A percentile compares a stretch with the other conserved stretches of the same genome.
Evolutionary conservation across 2,329 filamentous ascomycete species (phyloP).

Genomic region (Ophiostoma sp.): DNA sequence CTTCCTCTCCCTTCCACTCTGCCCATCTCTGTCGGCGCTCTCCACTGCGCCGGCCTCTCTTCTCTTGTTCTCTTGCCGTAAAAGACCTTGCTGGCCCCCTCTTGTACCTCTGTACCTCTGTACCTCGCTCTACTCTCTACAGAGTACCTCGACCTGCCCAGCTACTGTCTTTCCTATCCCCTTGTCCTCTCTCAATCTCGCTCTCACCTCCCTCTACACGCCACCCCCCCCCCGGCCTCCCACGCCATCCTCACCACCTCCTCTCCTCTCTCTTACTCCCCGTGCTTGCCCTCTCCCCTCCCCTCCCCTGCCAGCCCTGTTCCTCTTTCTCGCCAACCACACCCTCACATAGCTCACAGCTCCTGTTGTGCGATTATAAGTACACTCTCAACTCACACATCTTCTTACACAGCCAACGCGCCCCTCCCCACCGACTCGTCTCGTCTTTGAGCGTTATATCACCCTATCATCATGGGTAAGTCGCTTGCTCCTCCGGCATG

Average conservation of each 20-base stretch:
- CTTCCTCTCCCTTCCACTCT: neutral
- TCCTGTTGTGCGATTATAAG: neutral
- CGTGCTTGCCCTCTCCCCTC: neutral
- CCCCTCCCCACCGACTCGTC: constrained; percentile 4
- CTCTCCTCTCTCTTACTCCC: neutral
- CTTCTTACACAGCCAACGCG: neutral
- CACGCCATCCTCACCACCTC: neutral
- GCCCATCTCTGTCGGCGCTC: neutral
- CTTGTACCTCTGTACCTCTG: constrained; percentile 5
- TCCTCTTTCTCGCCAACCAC: neutral
- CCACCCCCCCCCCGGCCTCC: neutral
- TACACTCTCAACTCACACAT: constrained; percentile 10
- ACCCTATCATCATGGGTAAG: constrained; percentile 25
- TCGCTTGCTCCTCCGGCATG: neutral
- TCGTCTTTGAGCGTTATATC: constrained; percentile 15
- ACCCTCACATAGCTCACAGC: neutral
- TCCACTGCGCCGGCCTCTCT: neutral
- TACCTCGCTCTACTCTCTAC: neutral
- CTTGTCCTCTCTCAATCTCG: constrained; percentile 1
- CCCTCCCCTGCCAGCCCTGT: neutral
- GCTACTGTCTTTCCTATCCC: neutral
- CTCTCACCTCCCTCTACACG: neutral
- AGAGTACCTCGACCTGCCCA: neutral
- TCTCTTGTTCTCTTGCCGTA: neutral
- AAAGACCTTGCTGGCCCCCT: neutral